Evolutionary conservation across 352 stramenopile genomes (phyloP).

Genomic region (Globisporangium irregulare): DNA sequence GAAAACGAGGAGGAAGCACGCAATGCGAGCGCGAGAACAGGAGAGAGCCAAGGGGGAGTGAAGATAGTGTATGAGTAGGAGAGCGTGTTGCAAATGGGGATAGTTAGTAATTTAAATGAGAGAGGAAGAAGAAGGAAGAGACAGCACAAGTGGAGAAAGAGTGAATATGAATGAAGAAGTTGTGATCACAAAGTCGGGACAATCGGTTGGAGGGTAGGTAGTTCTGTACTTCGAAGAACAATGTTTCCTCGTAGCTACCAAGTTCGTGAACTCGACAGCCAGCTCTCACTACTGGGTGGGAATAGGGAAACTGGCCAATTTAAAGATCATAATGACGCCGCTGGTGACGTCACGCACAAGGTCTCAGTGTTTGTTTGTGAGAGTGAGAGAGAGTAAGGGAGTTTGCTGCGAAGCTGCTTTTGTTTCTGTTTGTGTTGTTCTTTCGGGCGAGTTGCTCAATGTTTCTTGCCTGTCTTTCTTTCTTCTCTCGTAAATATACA

Average conservation of each 20-base stretch:
- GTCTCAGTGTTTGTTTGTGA: neutral
- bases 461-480: neutral
- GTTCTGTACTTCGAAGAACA: too few relatives aligned
- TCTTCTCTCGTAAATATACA: neutral
- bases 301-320: too few relatives aligned
- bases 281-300: too few relatives aligned
- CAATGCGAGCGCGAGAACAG: neutral
- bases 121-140: neutral
- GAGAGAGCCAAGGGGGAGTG: too few relatives aligned
- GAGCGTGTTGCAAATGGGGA: neutral
- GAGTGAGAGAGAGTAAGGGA: neutral
- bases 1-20: neutral
- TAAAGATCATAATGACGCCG: too few relatives aligned
- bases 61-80: slow-evolving; percentile 4
- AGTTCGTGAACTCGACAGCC: too few relatives aligned
- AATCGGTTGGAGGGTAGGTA: neutral
- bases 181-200: neutral
- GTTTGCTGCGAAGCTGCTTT: neutral
- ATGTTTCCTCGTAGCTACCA: too few relatives aligned
- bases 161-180: neutral
- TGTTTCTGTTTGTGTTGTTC: neutral
- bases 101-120: slow-evolving; percentile 12
- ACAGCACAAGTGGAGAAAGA: neutral
- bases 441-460: neutral
- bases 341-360: neutral